Evolutionary conservation across 139 green algal genomes (phyloP), one percentile per base, ranked within the genome.

Genomic region (Monoraphidium neglectum): DNA sequence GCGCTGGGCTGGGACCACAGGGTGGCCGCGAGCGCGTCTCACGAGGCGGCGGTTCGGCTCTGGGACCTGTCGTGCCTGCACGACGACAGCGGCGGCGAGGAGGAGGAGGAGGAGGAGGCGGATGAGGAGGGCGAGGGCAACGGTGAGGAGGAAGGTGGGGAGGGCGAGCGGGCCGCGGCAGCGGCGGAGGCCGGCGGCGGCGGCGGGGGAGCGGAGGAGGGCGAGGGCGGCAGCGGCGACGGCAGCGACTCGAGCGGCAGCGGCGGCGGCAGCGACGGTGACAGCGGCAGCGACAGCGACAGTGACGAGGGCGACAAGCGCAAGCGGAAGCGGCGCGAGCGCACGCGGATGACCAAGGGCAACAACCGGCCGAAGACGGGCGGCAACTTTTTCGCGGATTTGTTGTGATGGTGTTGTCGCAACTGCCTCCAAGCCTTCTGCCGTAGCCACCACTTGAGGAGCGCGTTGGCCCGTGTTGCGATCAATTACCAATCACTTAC

Each of bases 11-110:
- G 23, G 16, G 80, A 82, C 70, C 84, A 75, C 56, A 60, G 66
- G 4, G 54, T 92, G 56, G 84, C 97, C 24, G 92, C 90, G 0
- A 94, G 85, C 65, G 83, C 83, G 2, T 94, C 87, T 0, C 93
- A 97, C 65, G 92, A 97, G 80, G 79, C 88, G 47, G 87, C 68
- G 1, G 83, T 98, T 12, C 92, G 89, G 85, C 69, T 98, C 21
- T 97, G 92, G 92, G 88, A 95, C 70, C 37, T 94, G 70, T 68
- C 69, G 0, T 18, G 85, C 0, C 73, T 94, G 47, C 63, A 81
- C 8, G 84, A 89, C 2, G 87, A 92, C 30, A 86, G 86, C 15
- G 83, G 79, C 1, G 86, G 83, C 1, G 84, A 83, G 0, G 84
- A 90, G 5, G 83, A 86, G 2, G 86, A 89, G 3, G 80, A 80